These are phyloP conservation scores for Aspergillus carlsbadensis DNA, from an alignment of 495 filamentous ascomycete genomes.

Conservation along the genomic window DNA sequence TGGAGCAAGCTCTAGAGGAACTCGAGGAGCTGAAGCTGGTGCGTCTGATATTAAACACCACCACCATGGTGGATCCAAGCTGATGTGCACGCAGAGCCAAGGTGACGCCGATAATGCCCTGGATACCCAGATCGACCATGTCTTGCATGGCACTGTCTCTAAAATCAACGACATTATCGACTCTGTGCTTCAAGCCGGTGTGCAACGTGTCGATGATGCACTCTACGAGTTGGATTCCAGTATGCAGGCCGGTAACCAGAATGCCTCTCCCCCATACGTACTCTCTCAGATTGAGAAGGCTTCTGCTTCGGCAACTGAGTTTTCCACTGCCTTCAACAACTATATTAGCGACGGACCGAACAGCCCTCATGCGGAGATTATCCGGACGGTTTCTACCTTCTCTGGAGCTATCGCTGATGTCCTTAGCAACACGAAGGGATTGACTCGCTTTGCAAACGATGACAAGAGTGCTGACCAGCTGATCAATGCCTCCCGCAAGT, in stretches of 20 bases:
- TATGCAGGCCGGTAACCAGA: constrained; percentile 98
- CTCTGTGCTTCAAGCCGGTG: constrained; percentile 89
- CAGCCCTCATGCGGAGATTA: constrained; percentile 85
- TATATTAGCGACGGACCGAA: constrained; percentile 96
- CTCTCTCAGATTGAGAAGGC: constrained; percentile 97
- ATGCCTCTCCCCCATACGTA: constrained; percentile 92
- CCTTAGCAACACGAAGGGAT: constrained; percentile 91
- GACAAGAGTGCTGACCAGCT: constrained; percentile 90
- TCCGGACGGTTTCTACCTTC: constrained; percentile 88
- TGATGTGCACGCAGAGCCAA: constrained; percentile 44
- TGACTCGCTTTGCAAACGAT: constrained; percentile 90
- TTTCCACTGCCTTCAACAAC: constrained; percentile 95
- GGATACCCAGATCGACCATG: constrained; percentile 85
- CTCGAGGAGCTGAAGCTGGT: constrained; percentile 76
- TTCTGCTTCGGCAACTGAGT: constrained; percentile 89
- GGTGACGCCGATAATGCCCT: constrained; percentile 77
- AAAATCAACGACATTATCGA: constrained; percentile 99
- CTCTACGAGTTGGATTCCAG: constrained; percentile 95
- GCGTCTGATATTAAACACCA: too few relatives aligned
- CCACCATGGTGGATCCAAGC: too few relatives aligned
- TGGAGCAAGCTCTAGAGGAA: constrained; percentile 92
- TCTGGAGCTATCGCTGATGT: constrained; percentile 90
- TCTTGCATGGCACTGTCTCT: constrained; percentile 78
- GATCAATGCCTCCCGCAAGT: constrained; percentile 74
- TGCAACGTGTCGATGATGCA: constrained; percentile 93